Conservation (phyloP, 768 basidiomycete genomes). For the Termitomyces sp. region DNA sequence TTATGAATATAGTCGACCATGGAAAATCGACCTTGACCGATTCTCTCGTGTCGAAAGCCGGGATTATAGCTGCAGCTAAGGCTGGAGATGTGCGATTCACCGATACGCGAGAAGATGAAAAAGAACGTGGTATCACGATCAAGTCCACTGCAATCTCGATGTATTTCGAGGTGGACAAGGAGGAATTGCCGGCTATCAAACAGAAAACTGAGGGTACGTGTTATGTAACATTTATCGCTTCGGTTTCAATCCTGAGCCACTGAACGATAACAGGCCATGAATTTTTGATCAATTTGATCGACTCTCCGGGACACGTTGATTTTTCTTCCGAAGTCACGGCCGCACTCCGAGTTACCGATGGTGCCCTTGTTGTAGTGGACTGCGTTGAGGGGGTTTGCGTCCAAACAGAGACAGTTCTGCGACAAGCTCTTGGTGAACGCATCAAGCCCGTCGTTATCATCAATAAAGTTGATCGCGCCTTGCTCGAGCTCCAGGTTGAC, state of each 20-base stretch:
- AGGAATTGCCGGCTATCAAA: slow-evolving; percentile 77
- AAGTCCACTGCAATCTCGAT: slow-evolving; percentile 99
- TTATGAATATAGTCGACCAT: slow-evolving; percentile 75
- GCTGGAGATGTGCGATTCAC: slow-evolving; percentile 97
- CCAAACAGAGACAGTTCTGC: slow-evolving; percentile 98
- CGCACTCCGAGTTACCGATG: slow-evolving; percentile 98
- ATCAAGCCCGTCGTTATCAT: slow-evolving; percentile 99
- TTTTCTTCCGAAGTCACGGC: slow-evolving; percentile 99
- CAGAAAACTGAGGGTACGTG: slow-evolving; percentile 87
- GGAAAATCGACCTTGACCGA: slow-evolving; percentile 99
- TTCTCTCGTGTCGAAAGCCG: slow-evolving; percentile 97
- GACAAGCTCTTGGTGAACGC: slow-evolving; percentile 94
- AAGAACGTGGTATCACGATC: slow-evolving; percentile 99
- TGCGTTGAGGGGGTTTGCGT: slow-evolving; percentile 99
- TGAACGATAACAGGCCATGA: slow-evolving; percentile 57
- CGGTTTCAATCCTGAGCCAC: not conserved
- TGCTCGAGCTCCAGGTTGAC: slow-evolving; percentile 94
- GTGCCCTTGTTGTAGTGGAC: slow-evolving; percentile 99
- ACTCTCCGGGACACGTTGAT: slow-evolving; percentile 99
- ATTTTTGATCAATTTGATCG: slow-evolving; percentile 89
- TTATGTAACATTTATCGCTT: not conserved
- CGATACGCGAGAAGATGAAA: slow-evolving; percentile 96
- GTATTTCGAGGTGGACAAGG: slow-evolving; percentile 96
- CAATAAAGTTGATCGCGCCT: slow-evolving; percentile 99
- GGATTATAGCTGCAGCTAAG: slow-evolving; percentile 93